Evolutionary conservation across 805 yeast genomes (phyloP).

Genomic region (Starmerella stigmatis): DNA sequence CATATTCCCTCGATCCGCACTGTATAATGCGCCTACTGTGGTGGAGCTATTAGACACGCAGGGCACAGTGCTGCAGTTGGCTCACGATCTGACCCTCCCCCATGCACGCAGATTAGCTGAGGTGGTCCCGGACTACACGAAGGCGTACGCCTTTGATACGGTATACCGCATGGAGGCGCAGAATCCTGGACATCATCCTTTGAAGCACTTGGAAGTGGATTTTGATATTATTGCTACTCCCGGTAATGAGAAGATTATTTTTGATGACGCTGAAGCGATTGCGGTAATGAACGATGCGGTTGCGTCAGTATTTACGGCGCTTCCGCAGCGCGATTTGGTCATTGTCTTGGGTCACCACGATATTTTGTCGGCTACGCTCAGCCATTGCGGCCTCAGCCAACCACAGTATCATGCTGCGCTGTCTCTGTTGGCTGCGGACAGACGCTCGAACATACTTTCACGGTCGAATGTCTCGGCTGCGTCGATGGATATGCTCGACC

Average conservation of each 20-base stretch:
- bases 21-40: constrained; percentile 53
- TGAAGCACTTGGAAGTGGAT: constrained; percentile 68
- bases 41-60: constrained; percentile 75
- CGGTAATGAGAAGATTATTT: constrained; percentile 33
- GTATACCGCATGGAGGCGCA: constrained; percentile 48
- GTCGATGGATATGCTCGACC: constrained; percentile 66
- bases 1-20: constrained; percentile 73
- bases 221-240: constrained; percentile 61
- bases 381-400: constrained; percentile 69
- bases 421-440: constrained; percentile 49
- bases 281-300: constrained; percentile 62
- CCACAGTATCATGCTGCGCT: constrained; percentile 63
- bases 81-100: constrained; percentile 83
- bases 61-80: constrained; percentile 80
- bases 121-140: constrained; percentile 41
- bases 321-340: constrained; percentile 50
- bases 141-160: constrained; percentile 63
- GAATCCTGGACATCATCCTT: constrained; percentile 46
- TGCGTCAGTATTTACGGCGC: constrained; percentile 37
- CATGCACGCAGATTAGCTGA: constrained; percentile 76
- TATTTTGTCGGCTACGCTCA: constrained; percentile 61
- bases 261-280: constrained; percentile 80
- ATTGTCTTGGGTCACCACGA: constrained; percentile 73
- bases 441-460: constrained; percentile 46
- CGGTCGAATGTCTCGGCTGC: constrained; percentile 73